A percentile compares a stretch with the other conserved stretches of the same genome.
Conservation (phyloP, 2,329 filamentous ascomycete genomes). For the Penicillium sp. region DNA sequence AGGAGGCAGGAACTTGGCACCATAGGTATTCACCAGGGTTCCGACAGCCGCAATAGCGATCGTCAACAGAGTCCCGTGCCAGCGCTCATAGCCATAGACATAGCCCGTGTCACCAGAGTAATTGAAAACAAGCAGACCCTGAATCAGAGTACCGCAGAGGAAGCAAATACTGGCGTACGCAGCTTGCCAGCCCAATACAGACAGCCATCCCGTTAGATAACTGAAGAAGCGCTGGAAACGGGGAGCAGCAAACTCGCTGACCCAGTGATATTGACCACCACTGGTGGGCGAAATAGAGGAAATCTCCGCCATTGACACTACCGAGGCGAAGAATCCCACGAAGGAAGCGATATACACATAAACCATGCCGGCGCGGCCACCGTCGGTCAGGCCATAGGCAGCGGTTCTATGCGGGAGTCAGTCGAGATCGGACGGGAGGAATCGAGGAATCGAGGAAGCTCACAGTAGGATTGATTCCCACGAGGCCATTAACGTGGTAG, state of each 20-base stretch:
- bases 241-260: constrained; percentile 38
- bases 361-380: constrained; percentile 37
- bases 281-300: constrained; percentile 39
- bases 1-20: constrained; percentile 47
- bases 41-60: constrained; percentile 49
- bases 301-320: constrained; percentile 42
- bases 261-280: constrained; percentile 44
- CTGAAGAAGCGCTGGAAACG: constrained; percentile 35
- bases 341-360: constrained; percentile 39
- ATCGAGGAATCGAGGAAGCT: constrained; percentile 12
- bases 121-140: constrained; percentile 36
- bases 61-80: constrained; percentile 48
- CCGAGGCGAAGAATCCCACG: constrained; percentile 38
- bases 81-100: constrained; percentile 23
- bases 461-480: constrained; percentile 43
- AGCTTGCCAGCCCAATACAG: constrained; percentile 39
- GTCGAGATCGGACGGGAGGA: neutral
- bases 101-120: constrained; percentile 23
- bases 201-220: constrained; percentile 41
- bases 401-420: constrained; percentile 19
- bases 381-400: constrained; percentile 30
- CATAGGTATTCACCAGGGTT: constrained; percentile 52
- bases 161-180: constrained; percentile 35
- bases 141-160: constrained; percentile 34
- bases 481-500: constrained; percentile 40